Evolutionary conservation across 1,284 basidiomycete genomes (phyloP).

Genomic region (Phlebopus sp.): DNA sequence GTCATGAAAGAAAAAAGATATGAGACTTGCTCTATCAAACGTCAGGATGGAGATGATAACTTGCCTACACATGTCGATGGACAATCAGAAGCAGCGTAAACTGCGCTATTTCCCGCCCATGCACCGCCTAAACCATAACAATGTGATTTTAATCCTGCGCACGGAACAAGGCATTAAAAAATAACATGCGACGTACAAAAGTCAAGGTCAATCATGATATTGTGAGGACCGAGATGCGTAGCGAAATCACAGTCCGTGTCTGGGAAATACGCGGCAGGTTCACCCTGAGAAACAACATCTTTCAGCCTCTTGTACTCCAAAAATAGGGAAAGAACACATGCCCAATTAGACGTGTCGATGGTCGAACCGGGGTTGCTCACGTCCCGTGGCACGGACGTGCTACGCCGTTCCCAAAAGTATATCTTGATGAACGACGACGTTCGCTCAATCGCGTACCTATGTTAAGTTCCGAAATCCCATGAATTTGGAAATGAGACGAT

Average conservation of each 20-base stretch:
- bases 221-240: conserved; percentile 20
- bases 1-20: neutral
- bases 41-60: conserved; percentile 8
- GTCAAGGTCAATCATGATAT: conserved; percentile 23
- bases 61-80: conserved; percentile 33
- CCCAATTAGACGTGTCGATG: conserved; percentile 24
- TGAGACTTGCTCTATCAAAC: neutral
- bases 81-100: conserved; percentile 32
- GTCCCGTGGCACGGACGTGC: conserved; percentile 15
- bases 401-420: conserved; percentile 23
- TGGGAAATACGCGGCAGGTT: conserved; percentile 25
- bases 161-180: too few relatives aligned
- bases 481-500: too few relatives aligned
- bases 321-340: conserved; percentile 5
- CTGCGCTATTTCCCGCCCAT: conserved; percentile 36
- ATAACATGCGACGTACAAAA: conserved; percentile 28
- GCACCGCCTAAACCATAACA: conserved; percentile 42
- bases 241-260: conserved; percentile 15
- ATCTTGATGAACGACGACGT: conserved; percentile 20
- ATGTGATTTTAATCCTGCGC: too few relatives aligned
- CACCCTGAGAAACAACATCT: conserved; percentile 9
- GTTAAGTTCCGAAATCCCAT: too few relatives aligned
- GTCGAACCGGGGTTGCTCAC: conserved; percentile 13
- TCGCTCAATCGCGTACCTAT: conserved; percentile 31
- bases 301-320: neutral